These are phyloP conservation scores for Phytopythium litorale DNA, from an alignment of 352 stramenopile genomes.

Conservation along the genomic window DNA sequence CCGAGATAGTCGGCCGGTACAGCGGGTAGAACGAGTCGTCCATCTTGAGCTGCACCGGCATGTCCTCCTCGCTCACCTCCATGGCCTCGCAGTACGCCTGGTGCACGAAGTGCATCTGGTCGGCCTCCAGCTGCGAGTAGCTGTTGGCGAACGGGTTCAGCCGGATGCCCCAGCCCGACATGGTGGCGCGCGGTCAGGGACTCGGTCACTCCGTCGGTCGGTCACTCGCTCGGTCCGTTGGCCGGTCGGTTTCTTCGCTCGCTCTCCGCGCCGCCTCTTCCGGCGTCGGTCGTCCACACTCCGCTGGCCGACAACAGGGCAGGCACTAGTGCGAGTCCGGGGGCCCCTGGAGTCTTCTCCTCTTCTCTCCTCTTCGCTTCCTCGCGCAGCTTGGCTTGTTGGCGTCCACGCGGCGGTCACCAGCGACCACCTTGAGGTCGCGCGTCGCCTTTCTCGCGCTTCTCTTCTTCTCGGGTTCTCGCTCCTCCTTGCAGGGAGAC, in stretches of 20 bases:
- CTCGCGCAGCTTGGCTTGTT: too few species aligned
- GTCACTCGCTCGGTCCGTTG: not conserved
- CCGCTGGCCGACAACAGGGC: too few species aligned
- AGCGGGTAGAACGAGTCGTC: conserved; percentile 79
- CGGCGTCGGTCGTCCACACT: too few species aligned
- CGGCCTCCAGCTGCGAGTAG: conserved; percentile 81
- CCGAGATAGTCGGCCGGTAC: conserved; percentile 66
- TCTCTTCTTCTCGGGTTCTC: conserved; percentile 4
- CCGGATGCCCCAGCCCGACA: conserved; percentile 82
- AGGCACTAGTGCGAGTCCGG: too few species aligned
- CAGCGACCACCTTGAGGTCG: not conserved
- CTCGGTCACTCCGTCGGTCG: not conserved
- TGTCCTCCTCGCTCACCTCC: conserved; percentile 77
- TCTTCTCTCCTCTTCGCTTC: too few species aligned
- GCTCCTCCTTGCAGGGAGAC: not conserved
- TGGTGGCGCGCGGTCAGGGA: conserved; percentile 13
- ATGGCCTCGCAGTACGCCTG: conserved; percentile 85
- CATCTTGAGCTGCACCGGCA: conserved; percentile 82
- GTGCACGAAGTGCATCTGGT: conserved; percentile 85
- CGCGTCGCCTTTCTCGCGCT: conserved; percentile 10
- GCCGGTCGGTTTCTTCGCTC: conserved; percentile 1
- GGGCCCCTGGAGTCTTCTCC: too few species aligned
- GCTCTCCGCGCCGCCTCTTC: conserved; percentile 10
- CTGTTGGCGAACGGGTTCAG: conserved; percentile 78
- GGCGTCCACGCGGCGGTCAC: too few species aligned